Evolutionary conservation across 2,329 filamentous ascomycete species (phyloP).

Genomic region (Monilinia polystroma): DNA sequence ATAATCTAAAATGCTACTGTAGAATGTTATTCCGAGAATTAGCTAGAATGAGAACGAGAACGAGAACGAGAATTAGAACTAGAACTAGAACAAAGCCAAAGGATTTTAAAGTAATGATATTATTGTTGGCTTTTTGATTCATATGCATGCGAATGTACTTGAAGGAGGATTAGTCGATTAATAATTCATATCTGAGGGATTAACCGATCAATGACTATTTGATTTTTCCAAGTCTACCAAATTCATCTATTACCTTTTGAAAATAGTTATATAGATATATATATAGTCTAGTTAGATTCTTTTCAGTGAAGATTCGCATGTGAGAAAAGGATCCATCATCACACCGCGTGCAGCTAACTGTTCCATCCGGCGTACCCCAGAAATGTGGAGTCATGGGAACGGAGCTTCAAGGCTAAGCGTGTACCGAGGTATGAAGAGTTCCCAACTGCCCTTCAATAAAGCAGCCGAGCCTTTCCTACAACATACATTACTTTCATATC

Average conservation of each 20-base stretch:
- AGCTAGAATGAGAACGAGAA: too few species aligned
- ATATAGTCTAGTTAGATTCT: not conserved
- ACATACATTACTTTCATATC: not conserved
- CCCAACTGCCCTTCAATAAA: slow-evolving; percentile 5
- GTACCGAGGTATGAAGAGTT: slow-evolving; percentile 21
- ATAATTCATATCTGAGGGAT: too few species aligned
- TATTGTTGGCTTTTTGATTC: too few species aligned
- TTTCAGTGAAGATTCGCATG: slow-evolving; percentile 15
- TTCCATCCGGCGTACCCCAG: slow-evolving; percentile 2
- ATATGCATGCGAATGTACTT: too few species aligned
- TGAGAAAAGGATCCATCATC: slow-evolving; percentile 12
- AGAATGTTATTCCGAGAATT: too few species aligned
- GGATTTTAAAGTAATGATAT: too few species aligned
- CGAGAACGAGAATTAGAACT: too few species aligned
- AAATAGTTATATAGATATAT: not conserved
- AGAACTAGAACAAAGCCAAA: too few species aligned
- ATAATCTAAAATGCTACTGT: too few species aligned
- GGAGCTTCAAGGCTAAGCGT: slow-evolving; percentile 5
- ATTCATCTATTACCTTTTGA: too few species aligned
- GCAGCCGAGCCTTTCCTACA: slow-evolving; percentile 6
- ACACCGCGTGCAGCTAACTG: slow-evolving; percentile 7
- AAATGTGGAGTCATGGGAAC: slow-evolving; percentile 23
- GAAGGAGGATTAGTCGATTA: too few species aligned
- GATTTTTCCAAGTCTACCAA: not conserved
- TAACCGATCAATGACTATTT: too few species aligned